phyloP scores from a whole-genome alignment of 345 rosid species.

The Rubroshorea leprosula region DNA sequence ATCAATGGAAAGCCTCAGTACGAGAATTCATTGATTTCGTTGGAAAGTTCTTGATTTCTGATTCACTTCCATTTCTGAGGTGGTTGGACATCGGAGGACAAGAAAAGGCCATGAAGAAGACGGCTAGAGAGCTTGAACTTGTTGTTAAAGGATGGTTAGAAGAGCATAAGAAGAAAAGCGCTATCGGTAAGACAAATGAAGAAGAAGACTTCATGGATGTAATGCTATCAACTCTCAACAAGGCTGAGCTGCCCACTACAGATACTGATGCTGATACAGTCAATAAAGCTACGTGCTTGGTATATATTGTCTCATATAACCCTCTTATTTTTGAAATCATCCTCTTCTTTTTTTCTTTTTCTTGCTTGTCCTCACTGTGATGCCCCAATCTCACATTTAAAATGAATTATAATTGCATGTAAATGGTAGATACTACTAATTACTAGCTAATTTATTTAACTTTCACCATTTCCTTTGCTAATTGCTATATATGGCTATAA shows the following conservation, averaged over 20 bases:
- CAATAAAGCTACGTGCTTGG: constrained; percentile 32
- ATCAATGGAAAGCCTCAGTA: constrained; percentile 30
- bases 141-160: constrained; percentile 35
- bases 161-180: constrained; percentile 34
- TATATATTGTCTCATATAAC: background rate
- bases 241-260: background rate
- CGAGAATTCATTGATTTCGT: constrained; percentile 33
- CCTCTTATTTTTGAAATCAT: too few relatives aligned
- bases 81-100: constrained; percentile 51
- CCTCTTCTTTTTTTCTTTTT: too few relatives aligned
- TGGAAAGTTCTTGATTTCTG: constrained; percentile 41
- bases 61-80: constrained; percentile 47
- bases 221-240: constrained; percentile 15
- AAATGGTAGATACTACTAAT: too few relatives aligned
- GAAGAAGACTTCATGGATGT: constrained; percentile 36
- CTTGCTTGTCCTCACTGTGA: too few relatives aligned
- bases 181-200: background rate
- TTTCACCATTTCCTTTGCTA: too few relatives aligned
- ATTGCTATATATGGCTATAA: too few relatives aligned
- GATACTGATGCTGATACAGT: constrained; percentile 19
- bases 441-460: too few relatives aligned
- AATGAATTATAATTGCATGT: too few relatives aligned
- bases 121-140: constrained; percentile 34
- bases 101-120: constrained; percentile 54
- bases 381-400: too few relatives aligned